Conservation (phyloP, 1,139 yeast species). For the Blastobotrys indianensis region DNA sequence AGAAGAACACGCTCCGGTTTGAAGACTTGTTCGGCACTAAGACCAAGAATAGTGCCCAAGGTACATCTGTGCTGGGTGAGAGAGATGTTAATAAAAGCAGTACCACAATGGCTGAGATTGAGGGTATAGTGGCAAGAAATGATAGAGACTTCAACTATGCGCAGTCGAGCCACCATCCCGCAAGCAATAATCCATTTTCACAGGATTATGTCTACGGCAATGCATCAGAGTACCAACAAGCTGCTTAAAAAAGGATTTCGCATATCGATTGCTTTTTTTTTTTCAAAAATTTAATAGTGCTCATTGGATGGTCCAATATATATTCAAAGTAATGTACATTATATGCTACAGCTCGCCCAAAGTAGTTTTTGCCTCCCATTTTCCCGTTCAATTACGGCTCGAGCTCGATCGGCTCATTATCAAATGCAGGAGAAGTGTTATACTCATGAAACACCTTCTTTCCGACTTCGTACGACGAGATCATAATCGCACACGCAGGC, state of each 20-base stretch:
- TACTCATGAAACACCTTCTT: conserved; percentile 48
- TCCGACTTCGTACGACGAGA: conserved; percentile 87
- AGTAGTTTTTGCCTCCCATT: not conserved
- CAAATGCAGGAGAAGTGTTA: conserved; percentile 13
- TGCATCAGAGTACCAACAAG: not conserved
- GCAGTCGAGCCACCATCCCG: no score
- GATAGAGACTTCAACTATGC: no score
- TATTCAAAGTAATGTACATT: not conserved
- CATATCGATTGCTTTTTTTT: no score
- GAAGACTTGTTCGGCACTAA: conserved; percentile 10
- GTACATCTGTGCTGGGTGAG: no score
- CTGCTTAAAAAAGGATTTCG: not conserved
- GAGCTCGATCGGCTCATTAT: not conserved
- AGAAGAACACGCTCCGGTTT: conserved; percentile 10
- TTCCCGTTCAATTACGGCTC: not conserved
- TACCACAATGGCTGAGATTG: no score
- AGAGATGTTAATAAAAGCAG: no score
- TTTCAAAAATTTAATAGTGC: not conserved
- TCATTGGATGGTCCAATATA: not conserved
- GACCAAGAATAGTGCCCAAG: no score
- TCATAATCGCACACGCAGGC: conserved; percentile 98
- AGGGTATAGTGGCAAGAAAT: no score
- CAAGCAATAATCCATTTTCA: no score
- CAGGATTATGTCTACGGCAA: no score
- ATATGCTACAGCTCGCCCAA: not conserved